A percentile compares a stretch with the other conserved stretches of the same genome.
phyloP scores from a whole-genome alignment of 345 rosid genomes.

The Hibiscus trionum region DNA sequence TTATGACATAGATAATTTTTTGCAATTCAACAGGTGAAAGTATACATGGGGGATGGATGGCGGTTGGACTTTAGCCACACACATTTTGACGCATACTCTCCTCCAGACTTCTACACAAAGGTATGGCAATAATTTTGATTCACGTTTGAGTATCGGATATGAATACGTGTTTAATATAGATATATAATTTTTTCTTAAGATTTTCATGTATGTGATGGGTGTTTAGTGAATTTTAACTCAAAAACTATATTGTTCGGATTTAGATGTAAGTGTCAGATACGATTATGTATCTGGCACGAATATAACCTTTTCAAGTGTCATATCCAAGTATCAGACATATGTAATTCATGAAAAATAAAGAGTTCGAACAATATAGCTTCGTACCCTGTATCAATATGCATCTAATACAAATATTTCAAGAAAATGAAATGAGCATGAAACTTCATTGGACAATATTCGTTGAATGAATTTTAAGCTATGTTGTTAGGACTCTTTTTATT shows the following conservation, averaged over 20 bases:
- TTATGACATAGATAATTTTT: background rate
- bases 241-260: too few relatives aligned
- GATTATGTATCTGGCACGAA: too few relatives aligned
- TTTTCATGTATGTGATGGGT: too few relatives aligned
- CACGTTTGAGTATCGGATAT: background rate
- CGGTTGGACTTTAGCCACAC: slow-evolving; percentile 63
- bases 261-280: too few relatives aligned
- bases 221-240: too few relatives aligned
- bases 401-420: background rate
- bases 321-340: background rate
- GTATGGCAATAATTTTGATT: slow-evolving; percentile 22
- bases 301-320: too few relatives aligned
- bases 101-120: slow-evolving; percentile 89
- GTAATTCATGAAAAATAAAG: background rate
- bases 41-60: slow-evolving; percentile 95
- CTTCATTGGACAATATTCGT: too few relatives aligned
- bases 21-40: slow-evolving; percentile 44
- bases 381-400: background rate
- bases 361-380: background rate
- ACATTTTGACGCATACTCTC: slow-evolving; percentile 79
- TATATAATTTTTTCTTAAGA: too few relatives aligned
- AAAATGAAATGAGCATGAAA: too few relatives aligned
- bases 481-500: too few relatives aligned
- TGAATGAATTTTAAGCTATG: background rate
- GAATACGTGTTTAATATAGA: too few relatives aligned